phyloP scores from a whole-genome alignment of 116 monocot species.

The Posidonia oceanica region DNA sequence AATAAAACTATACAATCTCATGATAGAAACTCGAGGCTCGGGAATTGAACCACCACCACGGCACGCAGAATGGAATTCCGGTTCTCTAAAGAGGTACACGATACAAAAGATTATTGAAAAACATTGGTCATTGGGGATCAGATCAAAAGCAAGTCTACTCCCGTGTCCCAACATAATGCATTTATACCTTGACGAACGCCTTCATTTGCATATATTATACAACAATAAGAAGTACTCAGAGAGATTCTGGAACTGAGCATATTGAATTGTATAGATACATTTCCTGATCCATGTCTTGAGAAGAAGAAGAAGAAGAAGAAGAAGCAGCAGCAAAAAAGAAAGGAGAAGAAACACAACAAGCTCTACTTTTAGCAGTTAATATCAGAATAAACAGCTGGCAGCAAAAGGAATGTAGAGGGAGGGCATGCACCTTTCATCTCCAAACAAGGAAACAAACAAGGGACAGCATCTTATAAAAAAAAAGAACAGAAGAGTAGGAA shows the following conservation, averaged over 20 bases:
- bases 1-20: not conserved
- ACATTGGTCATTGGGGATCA: too few species aligned
- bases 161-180: too few species aligned
- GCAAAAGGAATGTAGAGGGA: constrained; percentile 9
- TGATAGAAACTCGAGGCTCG: not conserved
- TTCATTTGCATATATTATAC: not conserved
- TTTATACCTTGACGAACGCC: not conserved
- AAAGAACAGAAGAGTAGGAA: not conserved
- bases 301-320: too few species aligned
- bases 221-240: not conserved
- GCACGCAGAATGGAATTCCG: not conserved
- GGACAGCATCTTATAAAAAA: too few species aligned
- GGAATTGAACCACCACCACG: not conserved
- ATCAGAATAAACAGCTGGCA: not conserved
- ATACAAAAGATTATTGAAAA: too few species aligned
- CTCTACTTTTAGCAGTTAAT: not conserved
- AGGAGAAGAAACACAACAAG: too few species aligned
- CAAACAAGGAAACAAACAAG: not conserved
- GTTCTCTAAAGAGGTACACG: not conserved
- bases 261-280: not conserved
- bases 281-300: not conserved
- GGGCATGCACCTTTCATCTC: not conserved
- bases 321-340: too few species aligned
- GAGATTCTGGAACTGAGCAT: not conserved
- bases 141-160: too few species aligned